Percentiles rank a stretch among this genome's conserved stretches.
Conservation (phyloP, 2,329 filamentous ascomycete genomes). For the Alternaria gansuensis region DNA sequence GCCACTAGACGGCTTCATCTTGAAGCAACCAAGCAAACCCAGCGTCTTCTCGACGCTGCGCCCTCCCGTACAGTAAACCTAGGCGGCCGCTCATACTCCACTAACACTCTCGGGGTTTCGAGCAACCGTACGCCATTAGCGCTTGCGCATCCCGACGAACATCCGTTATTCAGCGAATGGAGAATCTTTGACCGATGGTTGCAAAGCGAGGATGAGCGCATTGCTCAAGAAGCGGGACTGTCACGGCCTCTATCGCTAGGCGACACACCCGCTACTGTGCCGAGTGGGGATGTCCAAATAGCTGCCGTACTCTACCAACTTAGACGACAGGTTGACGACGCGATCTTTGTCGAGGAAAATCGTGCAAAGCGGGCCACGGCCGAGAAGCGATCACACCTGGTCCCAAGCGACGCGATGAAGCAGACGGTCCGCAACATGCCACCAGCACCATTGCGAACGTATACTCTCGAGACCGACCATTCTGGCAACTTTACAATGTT, state of each 20-base stretch:
- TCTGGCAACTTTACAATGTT: constrained; percentile 34
- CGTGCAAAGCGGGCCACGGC: constrained; percentile 39
- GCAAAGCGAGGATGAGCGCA: constrained; percentile 41
- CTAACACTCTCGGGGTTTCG: constrained; percentile 29
- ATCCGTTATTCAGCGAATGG: constrained; percentile 46
- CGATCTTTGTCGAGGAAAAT: constrained; percentile 45
- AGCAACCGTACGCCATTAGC: constrained; percentile 30
- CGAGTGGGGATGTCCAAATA: constrained; percentile 36
- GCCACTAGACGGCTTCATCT: constrained; percentile 38
- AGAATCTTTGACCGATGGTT: constrained; percentile 42
- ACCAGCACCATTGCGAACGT: constrained; percentile 36
- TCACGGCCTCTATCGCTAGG: constrained; percentile 36
- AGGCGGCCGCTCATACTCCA: constrained; percentile 38
- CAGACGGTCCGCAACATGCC: constrained; percentile 40
- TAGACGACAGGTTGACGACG: constrained; percentile 43
- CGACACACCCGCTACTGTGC: constrained; percentile 26
- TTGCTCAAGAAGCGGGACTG: constrained; percentile 32
- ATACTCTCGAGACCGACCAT: constrained; percentile 39
- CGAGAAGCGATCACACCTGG: constrained; percentile 39
- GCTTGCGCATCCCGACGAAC: constrained; percentile 40
- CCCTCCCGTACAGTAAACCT: constrained; percentile 41
- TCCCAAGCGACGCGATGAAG: constrained; percentile 43
- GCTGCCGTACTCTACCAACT: constrained; percentile 42
- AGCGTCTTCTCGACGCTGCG: constrained; percentile 33
- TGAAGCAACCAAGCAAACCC: constrained; percentile 38